Evolutionary conservation across 2,329 filamentous ascomycete species (phyloP).

Genomic region (Scedosporium dehoogii): DNA sequence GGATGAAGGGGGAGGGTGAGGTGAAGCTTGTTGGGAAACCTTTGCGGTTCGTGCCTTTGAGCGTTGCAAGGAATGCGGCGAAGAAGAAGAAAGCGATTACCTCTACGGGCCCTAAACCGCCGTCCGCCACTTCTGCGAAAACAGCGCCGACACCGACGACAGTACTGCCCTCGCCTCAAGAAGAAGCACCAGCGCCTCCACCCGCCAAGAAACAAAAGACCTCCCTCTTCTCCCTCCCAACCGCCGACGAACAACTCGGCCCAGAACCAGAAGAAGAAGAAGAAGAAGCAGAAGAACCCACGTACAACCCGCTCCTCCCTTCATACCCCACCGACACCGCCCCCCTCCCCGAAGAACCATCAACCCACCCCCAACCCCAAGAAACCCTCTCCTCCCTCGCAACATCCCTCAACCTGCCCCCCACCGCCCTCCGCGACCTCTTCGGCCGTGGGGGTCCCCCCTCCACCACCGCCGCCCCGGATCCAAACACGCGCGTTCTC

Average conservation of each 20-base stretch:
- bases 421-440: conserved; percentile 67
- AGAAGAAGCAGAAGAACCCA: conserved; percentile 12
- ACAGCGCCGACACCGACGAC: background rate
- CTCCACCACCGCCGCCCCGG: conserved; percentile 28
- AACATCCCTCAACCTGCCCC: conserved; percentile 67
- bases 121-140: background rate
- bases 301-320: conserved; percentile 45
- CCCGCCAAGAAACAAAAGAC: conserved; percentile 33
- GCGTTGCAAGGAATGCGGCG: conserved; percentile 68
- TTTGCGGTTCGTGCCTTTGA: conserved; percentile 82
- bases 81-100: conserved; percentile 41
- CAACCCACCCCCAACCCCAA: conserved; percentile 5
- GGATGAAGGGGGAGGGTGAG: conserved; percentile 50
- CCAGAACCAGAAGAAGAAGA: conserved; percentile 9
- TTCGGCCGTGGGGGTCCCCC: conserved; percentile 58
- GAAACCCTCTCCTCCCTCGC: conserved; percentile 42
- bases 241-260: conserved; percentile 18
- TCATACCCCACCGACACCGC: conserved; percentile 17
- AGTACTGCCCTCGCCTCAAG: background rate
- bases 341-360: background rate
- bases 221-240: conserved; percentile 59
- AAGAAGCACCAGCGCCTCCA: background rate
- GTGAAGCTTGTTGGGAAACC: conserved; percentile 67
- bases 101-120: background rate
- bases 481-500: conserved; percentile 47